Evolutionary conservation across 2,329 filamentous ascomycete genomes (phyloP).

Genomic region (Pyricularia pennisetigena): DNA sequence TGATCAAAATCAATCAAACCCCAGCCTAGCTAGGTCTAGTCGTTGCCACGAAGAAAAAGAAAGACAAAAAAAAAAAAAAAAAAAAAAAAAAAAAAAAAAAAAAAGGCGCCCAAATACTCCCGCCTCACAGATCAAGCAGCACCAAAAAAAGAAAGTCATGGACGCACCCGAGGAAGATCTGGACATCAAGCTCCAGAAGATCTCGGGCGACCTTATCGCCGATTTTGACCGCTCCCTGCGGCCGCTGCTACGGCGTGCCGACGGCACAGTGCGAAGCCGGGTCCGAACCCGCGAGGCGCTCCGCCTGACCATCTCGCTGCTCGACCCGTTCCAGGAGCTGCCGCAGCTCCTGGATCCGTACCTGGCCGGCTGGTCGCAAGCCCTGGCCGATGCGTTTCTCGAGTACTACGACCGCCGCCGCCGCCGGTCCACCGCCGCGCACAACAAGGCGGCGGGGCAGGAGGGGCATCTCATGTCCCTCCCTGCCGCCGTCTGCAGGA

Average conservation of each 20-base stretch:
- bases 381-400: conserved; percentile 67
- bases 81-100: too few species aligned
- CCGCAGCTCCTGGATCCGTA: conserved; percentile 86
- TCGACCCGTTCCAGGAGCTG: conserved; percentile 91
- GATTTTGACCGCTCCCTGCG: conserved; percentile 46
- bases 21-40: neutral
- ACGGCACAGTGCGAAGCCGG: conserved; percentile 21
- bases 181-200: conserved; percentile 52
- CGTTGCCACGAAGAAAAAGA: neutral
- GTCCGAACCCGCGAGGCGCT: conserved; percentile 40
- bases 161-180: conserved; percentile 50
- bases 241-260: conserved; percentile 41
- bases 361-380: conserved; percentile 64
- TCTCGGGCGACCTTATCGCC: conserved; percentile 46
- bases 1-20: neutral
- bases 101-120: too few species aligned
- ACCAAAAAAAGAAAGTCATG: conserved; percentile 27
- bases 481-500: conserved; percentile 61
- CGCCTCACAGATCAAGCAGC: neutral
- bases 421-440: conserved; percentile 8
- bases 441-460: conserved; percentile 14
- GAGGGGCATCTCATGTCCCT: conserved; percentile 40
- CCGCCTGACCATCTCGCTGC: conserved; percentile 36
- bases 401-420: conserved; percentile 44
- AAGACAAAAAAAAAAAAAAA: too few species aligned